A percentile compares a stretch with the other conserved stretches of the same genome.
These are phyloP conservation scores for Suillus discolor DNA, from an alignment of 768 basidiomycete genomes.

Conservation along the genomic window DNA sequence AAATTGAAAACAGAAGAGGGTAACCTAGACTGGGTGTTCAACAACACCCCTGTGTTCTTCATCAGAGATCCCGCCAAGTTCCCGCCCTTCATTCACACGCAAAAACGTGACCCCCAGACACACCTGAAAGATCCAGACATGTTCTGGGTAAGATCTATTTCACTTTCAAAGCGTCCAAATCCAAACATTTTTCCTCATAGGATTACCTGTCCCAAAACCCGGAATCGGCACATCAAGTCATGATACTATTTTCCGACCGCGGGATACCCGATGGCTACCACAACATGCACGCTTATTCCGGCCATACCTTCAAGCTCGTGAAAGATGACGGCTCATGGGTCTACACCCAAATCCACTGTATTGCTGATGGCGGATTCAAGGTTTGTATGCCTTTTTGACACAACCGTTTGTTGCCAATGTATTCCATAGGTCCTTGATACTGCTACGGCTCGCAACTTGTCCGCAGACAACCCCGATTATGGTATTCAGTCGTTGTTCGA, in stretches of 20 bases:
- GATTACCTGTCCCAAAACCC: conserved; percentile 90
- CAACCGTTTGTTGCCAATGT: conserved; percentile 1
- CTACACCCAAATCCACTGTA: conserved; percentile 87
- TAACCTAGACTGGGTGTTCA: conserved; percentile 91
- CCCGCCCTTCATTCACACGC: conserved; percentile 93
- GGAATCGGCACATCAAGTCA: conserved; percentile 85
- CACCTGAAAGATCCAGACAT: conserved; percentile 86
- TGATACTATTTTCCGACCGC: conserved; percentile 95
- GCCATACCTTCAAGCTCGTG: conserved; percentile 89
- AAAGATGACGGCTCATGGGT: conserved; percentile 83
- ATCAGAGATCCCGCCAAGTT: conserved; percentile 87
- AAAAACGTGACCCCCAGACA: conserved; percentile 90
- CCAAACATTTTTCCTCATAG: conserved; percentile 42
- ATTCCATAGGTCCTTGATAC: conserved; percentile 64
- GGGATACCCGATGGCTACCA: conserved; percentile 91
- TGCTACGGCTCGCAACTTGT: conserved; percentile 63
- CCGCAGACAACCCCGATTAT: conserved; percentile 83
- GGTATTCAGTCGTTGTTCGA: conserved; percentile 79
- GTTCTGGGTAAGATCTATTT: conserved; percentile 64
- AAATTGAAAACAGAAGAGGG: conserved; percentile 91
- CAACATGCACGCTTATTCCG: conserved; percentile 89
- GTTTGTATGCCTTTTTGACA: conserved; percentile 31
- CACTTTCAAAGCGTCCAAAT: conserved; percentile 32
- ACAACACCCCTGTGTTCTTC: conserved; percentile 93
- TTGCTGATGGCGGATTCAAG: conserved; percentile 81